Percentiles rank a stretch among this genome's conserved stretches.
These are phyloP conservation scores for Diaporthe eres DNA, from an alignment of 2,329 filamentous ascomycete genomes.

Conservation along the genomic window DNA sequence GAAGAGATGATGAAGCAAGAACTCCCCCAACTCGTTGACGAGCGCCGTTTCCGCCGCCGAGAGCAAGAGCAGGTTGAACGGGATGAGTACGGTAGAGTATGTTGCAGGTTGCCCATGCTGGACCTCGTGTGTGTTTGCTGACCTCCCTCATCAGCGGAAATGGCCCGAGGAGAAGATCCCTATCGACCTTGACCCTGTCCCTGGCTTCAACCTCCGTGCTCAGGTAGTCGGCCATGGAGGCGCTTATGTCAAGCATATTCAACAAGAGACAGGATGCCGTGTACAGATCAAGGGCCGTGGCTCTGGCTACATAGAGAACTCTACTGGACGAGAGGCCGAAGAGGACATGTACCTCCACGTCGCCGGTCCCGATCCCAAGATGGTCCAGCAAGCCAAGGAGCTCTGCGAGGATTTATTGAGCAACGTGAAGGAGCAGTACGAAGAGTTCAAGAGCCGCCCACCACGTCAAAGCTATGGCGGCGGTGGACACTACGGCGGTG, in stretches of 20 bases:
- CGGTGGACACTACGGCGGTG: constrained; percentile 49
- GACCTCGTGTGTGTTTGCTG: constrained; percentile 48
- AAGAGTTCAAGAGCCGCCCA: constrained; percentile 88
- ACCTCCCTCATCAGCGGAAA: constrained; percentile 75
- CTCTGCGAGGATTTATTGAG: constrained; percentile 89
- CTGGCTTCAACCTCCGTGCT: constrained; percentile 94
- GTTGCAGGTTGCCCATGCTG: constrained; percentile 41
- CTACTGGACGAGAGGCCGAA: constrained; percentile 91
- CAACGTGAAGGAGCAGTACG: constrained; percentile 91
- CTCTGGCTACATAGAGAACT: constrained; percentile 92
- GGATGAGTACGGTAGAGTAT: constrained; percentile 45
- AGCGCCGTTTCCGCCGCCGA: constrained; percentile 81
- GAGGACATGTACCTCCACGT: constrained; percentile 98
- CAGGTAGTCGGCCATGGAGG: constrained; percentile 96
- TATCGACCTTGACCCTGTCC: constrained; percentile 90
- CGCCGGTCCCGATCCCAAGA: constrained; percentile 89
- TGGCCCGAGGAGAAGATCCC: constrained; percentile 98
- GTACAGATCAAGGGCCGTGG: constrained; percentile 98
- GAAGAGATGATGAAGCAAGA: constrained; percentile 97
- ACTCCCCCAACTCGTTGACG: constrained; percentile 93
- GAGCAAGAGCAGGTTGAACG: constrained; percentile 60
- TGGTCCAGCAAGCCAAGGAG: constrained; percentile 89
- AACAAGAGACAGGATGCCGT: constrained; percentile 93
- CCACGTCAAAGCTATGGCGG: constrained; percentile 74
- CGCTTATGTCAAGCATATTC: constrained; percentile 97